Evolutionary conservation across 805 yeast species (phyloP), one percentile per base, ranked within the genome.

Genomic region (Ogataea nakhonphanomensis): DNA sequence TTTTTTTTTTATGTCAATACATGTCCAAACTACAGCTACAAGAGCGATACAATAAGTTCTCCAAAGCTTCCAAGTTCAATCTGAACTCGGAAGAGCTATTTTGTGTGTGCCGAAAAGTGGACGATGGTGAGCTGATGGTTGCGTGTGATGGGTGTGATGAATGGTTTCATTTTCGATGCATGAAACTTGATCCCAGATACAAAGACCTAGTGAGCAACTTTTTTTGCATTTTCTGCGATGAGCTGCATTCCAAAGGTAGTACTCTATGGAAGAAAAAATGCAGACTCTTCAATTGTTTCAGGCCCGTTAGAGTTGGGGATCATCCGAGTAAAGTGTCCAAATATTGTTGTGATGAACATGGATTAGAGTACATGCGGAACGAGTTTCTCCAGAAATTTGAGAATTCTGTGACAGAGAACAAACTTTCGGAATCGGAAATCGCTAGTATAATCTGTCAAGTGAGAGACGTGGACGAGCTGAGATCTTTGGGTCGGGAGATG

Each of bases 131-230:
- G 43, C 65, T 89, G 57, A 90, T 90, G 97, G 84, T 90, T n/a
- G 87, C 84, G 0, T 89, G 97, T 58, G 96, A 89, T 58, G 90
- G 87, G 5, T 90, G 97, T 62, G 96, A 88, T 54, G 96, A 87
- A 43, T 90, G 97, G 97, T 90, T 73, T 57, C 97, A 90, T 62
- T 86, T 89, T 61, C 66, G 65, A 33, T 90, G 97, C 58, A 76
- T 89, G 72, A 71, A 71, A 37, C 57, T 88, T 26, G 70, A 79
- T 37, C 58, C 57, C 7, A 62, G 67, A 39, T 73, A 72, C 53
- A 70, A 75, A 42, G 68, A 71, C 28, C 65, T 88, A 36, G 79
- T 88, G 8, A 69, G 74, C 33, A 73, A 74, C 39, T 89, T 74
- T 55, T 83, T 67, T 56, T 89, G 97, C 55, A 82, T 83, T 8